phyloP scores from a whole-genome alignment of 148 eudicot species.

The Dysphania ambrosioides region DNA sequence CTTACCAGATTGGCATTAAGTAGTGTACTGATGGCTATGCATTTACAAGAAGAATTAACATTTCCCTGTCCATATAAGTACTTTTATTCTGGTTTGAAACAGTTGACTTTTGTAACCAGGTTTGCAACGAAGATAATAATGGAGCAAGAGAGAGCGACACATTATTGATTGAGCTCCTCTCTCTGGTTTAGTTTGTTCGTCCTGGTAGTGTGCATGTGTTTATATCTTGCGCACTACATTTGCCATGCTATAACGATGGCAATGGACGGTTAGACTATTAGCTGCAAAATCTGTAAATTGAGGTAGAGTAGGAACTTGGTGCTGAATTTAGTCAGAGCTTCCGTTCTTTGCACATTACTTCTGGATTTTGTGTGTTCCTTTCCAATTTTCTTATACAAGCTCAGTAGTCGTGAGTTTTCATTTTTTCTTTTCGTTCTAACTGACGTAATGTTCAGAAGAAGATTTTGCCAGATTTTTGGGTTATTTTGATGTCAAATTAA shows the following conservation, averaged over 20 bases:
- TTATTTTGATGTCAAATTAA: slow-evolving; percentile 6
- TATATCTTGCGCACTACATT: slow-evolving; percentile 6
- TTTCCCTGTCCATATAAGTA: neutral
- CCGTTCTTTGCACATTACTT: neutral
- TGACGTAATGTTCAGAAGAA: slow-evolving; percentile 45
- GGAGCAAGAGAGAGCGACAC: neutral
- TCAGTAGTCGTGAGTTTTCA: neutral
- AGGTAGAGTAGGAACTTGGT: neutral
- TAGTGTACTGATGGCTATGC: neutral
- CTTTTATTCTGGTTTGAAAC: neutral
- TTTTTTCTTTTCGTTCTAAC: slow-evolving; percentile 35
- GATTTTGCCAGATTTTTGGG: neutral
- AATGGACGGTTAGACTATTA: slow-evolving; percentile 1
- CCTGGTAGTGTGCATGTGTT: slow-evolving; percentile 3
- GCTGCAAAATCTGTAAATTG: slow-evolving; percentile 26
- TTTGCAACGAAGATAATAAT: slow-evolving; percentile 15
- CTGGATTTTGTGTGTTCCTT: neutral
- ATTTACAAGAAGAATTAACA: neutral
- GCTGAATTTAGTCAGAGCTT: neutral
- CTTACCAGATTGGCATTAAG: neutral
- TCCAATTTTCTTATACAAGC: neutral
- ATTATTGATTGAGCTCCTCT: neutral
- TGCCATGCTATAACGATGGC: neutral
- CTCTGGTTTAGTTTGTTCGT: slow-evolving; percentile 1
- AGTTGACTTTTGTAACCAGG: slow-evolving; percentile 19